Percentiles rank a stretch among this genome's conserved stretches.
Conservation (phyloP, 208 protist species). For the Angomonas ambiguus region DNA sequence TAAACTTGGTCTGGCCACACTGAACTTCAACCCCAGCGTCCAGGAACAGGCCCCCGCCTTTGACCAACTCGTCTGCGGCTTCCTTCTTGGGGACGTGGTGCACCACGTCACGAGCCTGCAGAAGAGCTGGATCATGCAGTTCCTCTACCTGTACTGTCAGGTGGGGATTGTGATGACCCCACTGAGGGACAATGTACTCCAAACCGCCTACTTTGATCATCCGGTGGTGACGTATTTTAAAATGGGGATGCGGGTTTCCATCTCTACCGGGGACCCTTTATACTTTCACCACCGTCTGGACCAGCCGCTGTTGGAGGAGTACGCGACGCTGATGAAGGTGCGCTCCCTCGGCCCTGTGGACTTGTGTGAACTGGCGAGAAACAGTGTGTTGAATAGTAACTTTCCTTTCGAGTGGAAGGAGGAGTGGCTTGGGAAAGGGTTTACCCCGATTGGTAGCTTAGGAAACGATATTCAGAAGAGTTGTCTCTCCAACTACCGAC, state of each 20-base stretch:
- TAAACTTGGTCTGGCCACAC: conserved; percentile 64
- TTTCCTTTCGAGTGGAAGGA: conserved; percentile 72
- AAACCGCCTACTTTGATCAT: conserved; percentile 94
- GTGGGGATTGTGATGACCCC: conserved; percentile 97
- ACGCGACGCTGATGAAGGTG: conserved; percentile 84
- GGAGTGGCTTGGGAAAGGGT: conserved; percentile 70
- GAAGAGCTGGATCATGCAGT: conserved; percentile 96
- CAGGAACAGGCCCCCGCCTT: conserved; percentile 79
- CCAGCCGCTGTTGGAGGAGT: conserved; percentile 85
- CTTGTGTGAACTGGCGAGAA: conserved; percentile 83
- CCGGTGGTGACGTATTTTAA: conserved; percentile 94
- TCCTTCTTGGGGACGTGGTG: conserved; percentile 93
- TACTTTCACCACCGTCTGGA: conserved; percentile 85
- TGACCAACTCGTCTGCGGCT: conserved; percentile 92
- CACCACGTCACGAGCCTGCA: conserved; percentile 95
- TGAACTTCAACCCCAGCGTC: conserved; percentile 93
- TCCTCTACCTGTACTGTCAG: conserved; percentile 97
- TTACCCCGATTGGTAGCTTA: conserved; percentile 23
- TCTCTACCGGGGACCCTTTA: conserved; percentile 96
- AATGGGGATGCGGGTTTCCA: conserved; percentile 94
- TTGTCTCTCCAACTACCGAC: conserved; percentile 74
- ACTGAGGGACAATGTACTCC: conserved; percentile 96
- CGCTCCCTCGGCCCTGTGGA: conserved; percentile 71
- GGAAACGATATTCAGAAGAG: conserved; percentile 65
- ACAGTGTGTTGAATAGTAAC: conserved; percentile 87